These are phyloP conservation scores for Phaeophleospora eucalypticola DNA, from an alignment of 2,329 filamentous ascomycete genomes.

Conservation along the genomic window DNA sequence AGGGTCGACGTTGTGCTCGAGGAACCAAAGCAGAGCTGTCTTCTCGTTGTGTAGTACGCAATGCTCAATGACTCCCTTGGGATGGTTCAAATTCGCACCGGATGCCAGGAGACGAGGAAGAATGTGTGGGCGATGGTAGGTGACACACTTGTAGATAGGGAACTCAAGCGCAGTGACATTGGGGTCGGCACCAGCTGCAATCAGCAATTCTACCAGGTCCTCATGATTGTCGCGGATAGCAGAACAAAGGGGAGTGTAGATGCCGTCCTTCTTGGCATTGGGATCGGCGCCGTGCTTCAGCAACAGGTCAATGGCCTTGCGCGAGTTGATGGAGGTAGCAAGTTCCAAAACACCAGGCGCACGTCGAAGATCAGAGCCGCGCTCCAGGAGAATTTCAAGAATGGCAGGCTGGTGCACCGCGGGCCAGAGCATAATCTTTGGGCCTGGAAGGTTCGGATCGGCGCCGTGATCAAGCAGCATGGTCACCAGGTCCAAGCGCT, in stretches of 20 bases:
- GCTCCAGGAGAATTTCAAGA: constrained; percentile 51
- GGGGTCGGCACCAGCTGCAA: constrained; percentile 49
- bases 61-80: constrained; percentile 63
- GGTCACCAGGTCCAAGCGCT: constrained; percentile 55
- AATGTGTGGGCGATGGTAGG: constrained; percentile 59
- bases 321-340: constrained; percentile 60
- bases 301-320: constrained; percentile 58
- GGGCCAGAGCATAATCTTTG: constrained; percentile 59
- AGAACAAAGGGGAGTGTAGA: constrained; percentile 65
- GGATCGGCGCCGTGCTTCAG: constrained; percentile 58
- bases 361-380: constrained; percentile 53
- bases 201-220: constrained; percentile 60
- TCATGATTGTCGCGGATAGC: constrained; percentile 62
- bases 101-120: constrained; percentile 57
- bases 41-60: constrained; percentile 60
- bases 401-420: constrained; percentile 57
- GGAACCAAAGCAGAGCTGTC: constrained; percentile 57
- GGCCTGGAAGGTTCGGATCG: constrained; percentile 60
- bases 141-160: constrained; percentile 65
- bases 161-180: constrained; percentile 59
- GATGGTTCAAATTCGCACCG: constrained; percentile 55
- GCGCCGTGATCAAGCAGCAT: constrained; percentile 56
- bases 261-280: constrained; percentile 60
- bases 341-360: constrained; percentile 66
- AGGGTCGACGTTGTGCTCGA: constrained; percentile 57